Evolutionary conservation across 2,329 filamentous ascomycete genomes (phyloP).

Genomic region (Botrytis paeoniae): DNA sequence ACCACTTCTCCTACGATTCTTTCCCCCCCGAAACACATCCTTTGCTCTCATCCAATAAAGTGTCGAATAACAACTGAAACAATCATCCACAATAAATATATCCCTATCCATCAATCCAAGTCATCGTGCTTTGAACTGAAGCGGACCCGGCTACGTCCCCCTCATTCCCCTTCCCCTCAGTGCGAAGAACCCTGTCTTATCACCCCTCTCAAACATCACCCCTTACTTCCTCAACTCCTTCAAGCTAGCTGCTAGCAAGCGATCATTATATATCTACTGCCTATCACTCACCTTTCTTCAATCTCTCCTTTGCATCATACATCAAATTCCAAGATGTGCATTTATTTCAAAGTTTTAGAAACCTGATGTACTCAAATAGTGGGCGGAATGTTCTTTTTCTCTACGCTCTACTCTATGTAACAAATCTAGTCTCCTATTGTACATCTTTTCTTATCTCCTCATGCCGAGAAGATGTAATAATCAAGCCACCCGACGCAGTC

Average conservation of each 20-base stretch:
- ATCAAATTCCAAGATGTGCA: background rate
- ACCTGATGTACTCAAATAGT: background rate
- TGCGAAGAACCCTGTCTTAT: background rate
- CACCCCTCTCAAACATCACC: background rate
- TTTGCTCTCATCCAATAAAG: background rate
- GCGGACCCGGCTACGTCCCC: background rate
- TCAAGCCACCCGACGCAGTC: background rate
- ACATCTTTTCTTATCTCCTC: background rate
- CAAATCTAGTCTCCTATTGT: background rate
- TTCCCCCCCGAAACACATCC: too few species aligned
- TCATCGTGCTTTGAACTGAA: background rate
- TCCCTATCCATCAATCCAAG: background rate
- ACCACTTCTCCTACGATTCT: too few species aligned
- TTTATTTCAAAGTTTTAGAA: background rate
- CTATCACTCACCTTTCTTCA: background rate
- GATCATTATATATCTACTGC: background rate
- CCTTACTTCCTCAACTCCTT: background rate
- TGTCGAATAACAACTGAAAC: background rate
- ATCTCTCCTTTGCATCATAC: background rate
- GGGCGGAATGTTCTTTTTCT: conserved; percentile 1
- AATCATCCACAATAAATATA: background rate
- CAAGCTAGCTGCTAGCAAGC: background rate
- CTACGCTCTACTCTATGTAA: background rate
- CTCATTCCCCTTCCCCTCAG: background rate
- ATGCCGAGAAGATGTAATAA: background rate